These are phyloP conservation scores for Pichia norvegensis DNA, from an alignment of 1,139 yeast species.

Conservation along the genomic window DNA sequence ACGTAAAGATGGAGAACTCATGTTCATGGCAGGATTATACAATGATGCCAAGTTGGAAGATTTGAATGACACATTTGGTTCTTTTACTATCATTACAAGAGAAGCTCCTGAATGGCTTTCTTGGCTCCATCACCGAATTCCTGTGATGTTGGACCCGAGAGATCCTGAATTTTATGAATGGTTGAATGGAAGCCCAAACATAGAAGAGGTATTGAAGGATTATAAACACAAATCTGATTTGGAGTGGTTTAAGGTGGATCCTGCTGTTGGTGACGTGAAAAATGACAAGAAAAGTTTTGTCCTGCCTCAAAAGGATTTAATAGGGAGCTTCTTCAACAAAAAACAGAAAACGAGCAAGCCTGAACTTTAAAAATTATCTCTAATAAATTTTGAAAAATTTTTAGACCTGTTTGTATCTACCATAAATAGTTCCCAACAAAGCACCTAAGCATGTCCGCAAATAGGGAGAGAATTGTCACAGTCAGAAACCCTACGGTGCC, in stretches of 20 bases:
- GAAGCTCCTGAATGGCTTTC: conserved; percentile 51
- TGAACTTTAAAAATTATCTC: not conserved
- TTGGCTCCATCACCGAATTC: conserved; percentile 77
- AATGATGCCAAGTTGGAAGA: conserved; percentile 7
- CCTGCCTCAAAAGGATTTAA: conserved; percentile 30
- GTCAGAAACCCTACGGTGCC: conserved; percentile 73
- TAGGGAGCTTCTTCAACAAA: not conserved
- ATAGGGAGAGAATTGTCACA: conserved; percentile 59
- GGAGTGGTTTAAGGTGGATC: conserved; percentile 48
- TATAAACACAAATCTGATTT: conserved; percentile 32
- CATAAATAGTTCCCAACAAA: not conserved
- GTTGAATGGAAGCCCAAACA: conserved; percentile 32
- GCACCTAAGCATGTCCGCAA: conserved; percentile 59
- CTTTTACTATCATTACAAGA: conserved; percentile 70
- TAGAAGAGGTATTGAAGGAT: conserved; percentile 33
- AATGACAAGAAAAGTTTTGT: conserved; percentile 42
- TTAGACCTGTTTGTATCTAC: not conserved
- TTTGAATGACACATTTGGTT: conserved; percentile 25
- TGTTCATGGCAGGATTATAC: conserved; percentile 65
- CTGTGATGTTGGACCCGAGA: conserved; percentile 56
- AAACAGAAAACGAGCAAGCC: not conserved
- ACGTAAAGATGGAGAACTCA: conserved; percentile 41
- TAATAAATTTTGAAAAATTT: not conserved
- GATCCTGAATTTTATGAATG: conserved; percentile 51
- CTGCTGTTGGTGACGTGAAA: conserved; percentile 57